These are phyloP conservation scores for Sporothrix schenckii DNA, from an alignment of 2,329 filamentous ascomycete genomes.

Conservation along the genomic window DNA sequence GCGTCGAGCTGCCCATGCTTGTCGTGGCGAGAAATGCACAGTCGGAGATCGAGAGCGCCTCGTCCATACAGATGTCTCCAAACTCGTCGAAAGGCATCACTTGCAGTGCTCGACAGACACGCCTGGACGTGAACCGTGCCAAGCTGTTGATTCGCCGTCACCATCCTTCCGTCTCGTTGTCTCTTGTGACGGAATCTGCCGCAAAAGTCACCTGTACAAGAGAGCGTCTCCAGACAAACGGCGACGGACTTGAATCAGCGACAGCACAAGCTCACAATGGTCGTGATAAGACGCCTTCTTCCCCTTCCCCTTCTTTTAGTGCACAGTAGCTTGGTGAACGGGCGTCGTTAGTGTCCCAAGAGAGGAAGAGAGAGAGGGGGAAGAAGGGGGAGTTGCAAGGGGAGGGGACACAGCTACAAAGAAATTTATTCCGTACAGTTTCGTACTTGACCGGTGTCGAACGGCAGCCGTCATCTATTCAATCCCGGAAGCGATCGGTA, in stretches of 20 bases:
- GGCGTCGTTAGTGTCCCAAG: conserved; percentile 2
- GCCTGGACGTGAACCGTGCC: not conserved
- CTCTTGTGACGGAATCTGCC: not conserved
- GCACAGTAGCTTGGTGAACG: conserved; percentile 1
- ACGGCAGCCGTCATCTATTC: no score
- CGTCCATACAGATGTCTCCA: no score
- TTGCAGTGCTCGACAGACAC: no score
- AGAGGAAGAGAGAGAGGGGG: not conserved
- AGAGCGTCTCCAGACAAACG: no score
- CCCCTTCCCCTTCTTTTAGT: not conserved
- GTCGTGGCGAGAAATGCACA: not conserved
- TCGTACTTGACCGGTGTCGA: no score
- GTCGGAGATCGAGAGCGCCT: conserved; percentile 13
- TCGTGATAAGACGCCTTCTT: not conserved
- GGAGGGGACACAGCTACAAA: no score
- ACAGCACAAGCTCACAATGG: not conserved
- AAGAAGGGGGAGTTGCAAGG: not conserved
- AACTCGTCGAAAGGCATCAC: no score
- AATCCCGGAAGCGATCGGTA: no score
- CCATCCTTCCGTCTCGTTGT: not conserved
- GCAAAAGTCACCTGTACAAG: not conserved
- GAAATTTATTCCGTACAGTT: no score
- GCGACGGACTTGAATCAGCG: not conserved
- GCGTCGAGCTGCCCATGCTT: not conserved
- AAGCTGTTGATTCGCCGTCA: not conserved